Conservation (phyloP, 1,139 yeast species). For the Pichia sp. region DNA sequence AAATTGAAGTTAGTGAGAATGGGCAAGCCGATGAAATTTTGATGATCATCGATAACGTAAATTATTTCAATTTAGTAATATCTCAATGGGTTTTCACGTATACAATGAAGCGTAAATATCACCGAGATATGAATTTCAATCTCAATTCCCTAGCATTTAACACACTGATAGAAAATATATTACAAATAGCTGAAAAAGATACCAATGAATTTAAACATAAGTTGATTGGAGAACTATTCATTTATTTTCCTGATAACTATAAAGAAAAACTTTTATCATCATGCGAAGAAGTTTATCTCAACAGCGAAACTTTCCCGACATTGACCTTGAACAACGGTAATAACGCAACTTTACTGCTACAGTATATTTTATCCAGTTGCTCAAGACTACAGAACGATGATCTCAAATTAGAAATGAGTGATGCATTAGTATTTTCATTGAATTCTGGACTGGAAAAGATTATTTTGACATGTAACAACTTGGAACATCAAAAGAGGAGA, state of each 20-base stretch:
- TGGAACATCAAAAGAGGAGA: constrained; percentile 13
- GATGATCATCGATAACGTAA: constrained; percentile 20
- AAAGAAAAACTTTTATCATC: constrained; percentile 29
- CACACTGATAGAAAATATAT: constrained; percentile 3
- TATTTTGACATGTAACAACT: constrained; percentile 20
- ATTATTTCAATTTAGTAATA: constrained; percentile 47
- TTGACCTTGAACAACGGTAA: constrained; percentile 9
- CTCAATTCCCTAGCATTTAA: constrained; percentile 4
- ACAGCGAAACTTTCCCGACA: constrained; percentile 37
- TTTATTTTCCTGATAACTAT: constrained; percentile 25
- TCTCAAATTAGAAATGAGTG: constrained; percentile 18
- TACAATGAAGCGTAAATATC: constrained; percentile 14
- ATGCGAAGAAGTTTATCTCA: constrained; percentile 36
- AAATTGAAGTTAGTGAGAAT: not conserved
- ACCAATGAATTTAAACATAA: constrained; percentile 2
- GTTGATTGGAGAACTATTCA: constrained; percentile 31
- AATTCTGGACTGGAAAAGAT: constrained; percentile 25
- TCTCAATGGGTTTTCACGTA: constrained; percentile 39
- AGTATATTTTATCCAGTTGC: constrained; percentile 22
- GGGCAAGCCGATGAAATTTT: not conserved
- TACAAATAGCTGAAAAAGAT: constrained; percentile 1
- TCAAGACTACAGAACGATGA: constrained; percentile 15
- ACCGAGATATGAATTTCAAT: constrained; percentile 3
- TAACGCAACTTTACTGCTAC: constrained; percentile 18
- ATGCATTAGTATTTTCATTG: constrained; percentile 26